These are phyloP conservation scores for Solanum ossicruentum DNA, from an alignment of 257 asterid genomes.

Conservation along the genomic window DNA sequence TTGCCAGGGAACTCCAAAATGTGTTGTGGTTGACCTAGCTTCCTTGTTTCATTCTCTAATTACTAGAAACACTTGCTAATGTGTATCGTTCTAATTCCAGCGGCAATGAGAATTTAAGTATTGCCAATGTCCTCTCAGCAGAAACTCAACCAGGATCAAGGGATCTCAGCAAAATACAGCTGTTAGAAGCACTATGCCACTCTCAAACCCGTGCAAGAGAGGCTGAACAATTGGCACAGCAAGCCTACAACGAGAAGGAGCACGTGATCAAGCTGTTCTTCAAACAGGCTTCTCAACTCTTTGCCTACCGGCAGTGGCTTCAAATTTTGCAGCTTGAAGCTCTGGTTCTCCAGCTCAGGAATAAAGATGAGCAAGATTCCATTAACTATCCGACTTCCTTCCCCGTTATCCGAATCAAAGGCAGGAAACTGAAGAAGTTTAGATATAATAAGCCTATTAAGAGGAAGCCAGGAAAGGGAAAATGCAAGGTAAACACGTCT, in stretches of 20 bases:
- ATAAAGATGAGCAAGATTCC: constrained; percentile 10
- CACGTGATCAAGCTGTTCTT: constrained; percentile 36
- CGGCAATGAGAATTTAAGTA: neutral
- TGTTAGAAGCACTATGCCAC: constrained; percentile 60
- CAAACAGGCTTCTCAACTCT: constrained; percentile 53
- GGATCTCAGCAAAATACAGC: constrained; percentile 30
- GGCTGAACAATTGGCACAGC: constrained; percentile 55
- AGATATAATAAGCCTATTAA: constrained; percentile 11
- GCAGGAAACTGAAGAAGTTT: constrained; percentile 5
- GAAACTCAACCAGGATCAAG: constrained; percentile 5
- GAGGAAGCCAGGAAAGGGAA: constrained; percentile 8
- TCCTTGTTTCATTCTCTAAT: neutral
- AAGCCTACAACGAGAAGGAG: constrained; percentile 51
- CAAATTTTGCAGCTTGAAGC: constrained; percentile 47
- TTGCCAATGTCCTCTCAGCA: constrained; percentile 12
- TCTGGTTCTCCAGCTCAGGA: constrained; percentile 37
- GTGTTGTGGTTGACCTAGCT: neutral
- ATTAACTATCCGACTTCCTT: constrained; percentile 2
- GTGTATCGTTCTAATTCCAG: constrained; percentile 6
- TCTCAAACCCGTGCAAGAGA: constrained; percentile 69
- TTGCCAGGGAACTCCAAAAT: neutral
- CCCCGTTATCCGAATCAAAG: constrained; percentile 11
- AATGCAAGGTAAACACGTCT: constrained; percentile 10
- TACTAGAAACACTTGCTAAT: neutral
- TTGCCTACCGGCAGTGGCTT: constrained; percentile 58